Percentiles rank a stretch among this genome's conserved stretches.
These are phyloP conservation scores for Phyllosticta citrichinensis DNA, from an alignment of 2,329 filamentous ascomycete species.

Conservation along the genomic window DNA sequence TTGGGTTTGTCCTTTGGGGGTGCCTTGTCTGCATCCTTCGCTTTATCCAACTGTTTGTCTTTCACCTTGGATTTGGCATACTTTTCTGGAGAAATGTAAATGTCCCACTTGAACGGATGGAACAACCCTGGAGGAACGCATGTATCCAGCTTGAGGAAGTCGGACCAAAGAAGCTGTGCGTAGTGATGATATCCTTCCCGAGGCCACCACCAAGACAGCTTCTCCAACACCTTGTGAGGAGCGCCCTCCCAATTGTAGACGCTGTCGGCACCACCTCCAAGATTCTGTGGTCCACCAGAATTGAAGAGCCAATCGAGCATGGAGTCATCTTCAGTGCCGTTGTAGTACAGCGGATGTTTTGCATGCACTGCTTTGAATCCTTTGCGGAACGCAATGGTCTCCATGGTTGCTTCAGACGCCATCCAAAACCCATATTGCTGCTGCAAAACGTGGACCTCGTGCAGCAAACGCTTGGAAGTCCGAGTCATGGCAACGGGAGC, in stretches of 20 bases:
- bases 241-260: constrained; percentile 10
- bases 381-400: constrained; percentile 76
- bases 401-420: constrained; percentile 95
- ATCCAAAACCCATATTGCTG: constrained; percentile 81
- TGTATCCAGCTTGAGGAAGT: constrained; percentile 1
- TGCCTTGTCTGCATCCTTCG: background rate
- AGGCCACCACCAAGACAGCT: constrained; percentile 8
- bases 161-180: constrained; percentile 6
- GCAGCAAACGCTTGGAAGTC: constrained; percentile 70
- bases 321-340: constrained; percentile 4
- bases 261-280: constrained; percentile 6
- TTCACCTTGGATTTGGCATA: background rate
- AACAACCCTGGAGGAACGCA: constrained; percentile 8
- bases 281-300: constrained; percentile 4
- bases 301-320: constrained; percentile 9
- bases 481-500: constrained; percentile 61
- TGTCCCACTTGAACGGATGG: constrained; percentile 10
- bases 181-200: constrained; percentile 7
- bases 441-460: constrained; percentile 75
- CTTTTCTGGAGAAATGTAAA: background rate
- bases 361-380: constrained; percentile 87
- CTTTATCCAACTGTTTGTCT: background rate
- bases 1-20: background rate
- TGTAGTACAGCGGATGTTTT: constrained; percentile 67
- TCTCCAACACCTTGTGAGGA: constrained; percentile 2